phyloP scores from a whole-genome alignment of 2,329 filamentous ascomycete genomes.

The Ascochyta viciae-villosae region DNA sequence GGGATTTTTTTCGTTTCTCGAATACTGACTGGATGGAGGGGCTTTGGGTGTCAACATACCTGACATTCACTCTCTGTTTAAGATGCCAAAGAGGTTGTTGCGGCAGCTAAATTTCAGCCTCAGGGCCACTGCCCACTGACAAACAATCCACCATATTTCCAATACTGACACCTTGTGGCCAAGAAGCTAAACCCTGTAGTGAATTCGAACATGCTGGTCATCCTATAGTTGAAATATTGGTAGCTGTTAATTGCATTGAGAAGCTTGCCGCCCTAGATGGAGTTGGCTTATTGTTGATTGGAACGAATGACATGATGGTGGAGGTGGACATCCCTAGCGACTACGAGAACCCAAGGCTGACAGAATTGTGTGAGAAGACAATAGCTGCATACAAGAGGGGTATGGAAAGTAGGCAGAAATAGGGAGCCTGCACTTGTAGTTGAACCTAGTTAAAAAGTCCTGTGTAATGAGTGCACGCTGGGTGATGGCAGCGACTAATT shows the following conservation, averaged over 20 bases:
- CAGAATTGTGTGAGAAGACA: conserved; percentile 40
- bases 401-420: conserved; percentile 51
- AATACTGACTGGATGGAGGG: conserved; percentile 51
- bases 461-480: conserved; percentile 50
- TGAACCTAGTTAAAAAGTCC: conserved; percentile 54
- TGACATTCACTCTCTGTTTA: conserved; percentile 49
- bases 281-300: conserved; percentile 54
- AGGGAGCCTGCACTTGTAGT: conserved; percentile 50
- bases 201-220: conserved; percentile 23
- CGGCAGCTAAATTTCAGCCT: conserved; percentile 50
- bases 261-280: conserved; percentile 52
- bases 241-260: conserved; percentile 50
- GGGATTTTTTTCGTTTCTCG: conserved; percentile 50
- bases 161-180: conserved; percentile 43
- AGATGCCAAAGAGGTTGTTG: conserved; percentile 49
- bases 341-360: conserved; percentile 42
- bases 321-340: conserved; percentile 55
- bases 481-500: conserved; percentile 49
- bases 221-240: conserved; percentile 55
- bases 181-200: conserved; percentile 32
- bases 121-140: conserved; percentile 48
- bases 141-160: conserved; percentile 47
- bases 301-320: conserved; percentile 54
- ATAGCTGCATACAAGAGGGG: conserved; percentile 48
- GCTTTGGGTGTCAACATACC: conserved; percentile 53